Evolutionary conservation across 352 stramenopile genomes (phyloP).

Genomic region (Globisporangium cylindrosporum): DNA sequence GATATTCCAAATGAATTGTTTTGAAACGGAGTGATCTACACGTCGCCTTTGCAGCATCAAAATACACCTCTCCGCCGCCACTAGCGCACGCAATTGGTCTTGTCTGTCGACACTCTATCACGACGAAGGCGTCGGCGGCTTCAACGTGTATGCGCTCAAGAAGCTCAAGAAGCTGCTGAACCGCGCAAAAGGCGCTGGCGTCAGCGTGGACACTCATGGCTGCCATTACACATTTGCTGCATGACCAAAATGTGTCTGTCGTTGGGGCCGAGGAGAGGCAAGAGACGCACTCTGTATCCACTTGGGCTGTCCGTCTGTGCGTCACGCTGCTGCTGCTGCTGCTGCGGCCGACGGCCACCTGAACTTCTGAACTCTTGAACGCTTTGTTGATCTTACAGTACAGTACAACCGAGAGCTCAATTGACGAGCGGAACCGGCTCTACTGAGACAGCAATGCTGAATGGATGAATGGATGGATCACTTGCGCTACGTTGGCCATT

Average conservation of each 20-base stretch:
- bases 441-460: neutral
- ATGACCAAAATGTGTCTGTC: neutral
- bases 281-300: neutral
- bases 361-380: neutral
- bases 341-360: neutral
- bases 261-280: neutral
- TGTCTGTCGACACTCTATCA: slow-evolving; percentile 1
- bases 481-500: neutral
- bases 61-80: neutral
- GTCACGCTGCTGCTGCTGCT: neutral
- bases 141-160: neutral
- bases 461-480: neutral
- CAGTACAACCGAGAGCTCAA: neutral
- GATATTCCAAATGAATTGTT: neutral
- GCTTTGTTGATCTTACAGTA: neutral
- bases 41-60: neutral
- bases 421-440: neutral
- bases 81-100: neutral
- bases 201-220: neutral
- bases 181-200: neutral
- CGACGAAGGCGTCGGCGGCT: neutral
- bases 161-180: neutral
- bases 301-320: neutral
- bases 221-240: neutral
- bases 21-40: neutral